Evolutionary conservation across 768 basidiomycete genomes (phyloP).

Genomic region (Mycena polygramma): DNA sequence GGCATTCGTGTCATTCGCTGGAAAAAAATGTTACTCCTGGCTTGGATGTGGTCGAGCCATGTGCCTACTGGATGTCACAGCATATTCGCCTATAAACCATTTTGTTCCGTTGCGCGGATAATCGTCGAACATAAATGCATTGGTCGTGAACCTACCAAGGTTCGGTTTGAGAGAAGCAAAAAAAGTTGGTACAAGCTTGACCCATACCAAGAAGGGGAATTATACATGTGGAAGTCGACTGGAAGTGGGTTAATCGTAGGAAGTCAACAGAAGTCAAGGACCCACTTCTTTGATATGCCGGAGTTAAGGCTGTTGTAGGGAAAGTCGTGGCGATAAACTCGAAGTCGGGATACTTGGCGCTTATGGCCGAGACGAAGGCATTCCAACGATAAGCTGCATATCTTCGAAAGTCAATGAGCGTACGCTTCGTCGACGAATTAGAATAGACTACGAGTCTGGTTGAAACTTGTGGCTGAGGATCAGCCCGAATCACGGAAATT

Average conservation of each 20-base stretch:
- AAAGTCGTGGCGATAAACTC: slow-evolving; percentile 64
- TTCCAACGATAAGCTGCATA: slow-evolving; percentile 54
- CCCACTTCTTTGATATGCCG: slow-evolving; percentile 56
- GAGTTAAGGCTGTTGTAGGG: slow-evolving; percentile 56
- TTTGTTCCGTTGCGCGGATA: slow-evolving; percentile 67
- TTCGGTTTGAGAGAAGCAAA: background rate
- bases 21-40: slow-evolving; percentile 40
- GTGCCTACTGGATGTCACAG: slow-evolving; percentile 55
- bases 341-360: slow-evolving; percentile 45
- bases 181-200: background rate
- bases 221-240: slow-evolving; percentile 69
- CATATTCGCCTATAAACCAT: slow-evolving; percentile 72
- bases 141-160: slow-evolving; percentile 56
- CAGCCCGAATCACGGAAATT: background rate
- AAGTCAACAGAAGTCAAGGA: background rate
- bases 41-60: slow-evolving; percentile 6
- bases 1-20: slow-evolving; percentile 48
- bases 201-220: slow-evolving; percentile 52
- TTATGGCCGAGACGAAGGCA: slow-evolving; percentile 39
- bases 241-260: slow-evolving; percentile 26
- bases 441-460: slow-evolving; percentile 43
- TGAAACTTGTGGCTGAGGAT: slow-evolving; percentile 40
- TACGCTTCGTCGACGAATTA: background rate
- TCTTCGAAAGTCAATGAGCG: slow-evolving; percentile 52
- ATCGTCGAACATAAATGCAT: slow-evolving; percentile 64